phyloP scores from a whole-genome alignment of 139 green algal genomes.

The Chlamydomonas schloesseri region DNA sequence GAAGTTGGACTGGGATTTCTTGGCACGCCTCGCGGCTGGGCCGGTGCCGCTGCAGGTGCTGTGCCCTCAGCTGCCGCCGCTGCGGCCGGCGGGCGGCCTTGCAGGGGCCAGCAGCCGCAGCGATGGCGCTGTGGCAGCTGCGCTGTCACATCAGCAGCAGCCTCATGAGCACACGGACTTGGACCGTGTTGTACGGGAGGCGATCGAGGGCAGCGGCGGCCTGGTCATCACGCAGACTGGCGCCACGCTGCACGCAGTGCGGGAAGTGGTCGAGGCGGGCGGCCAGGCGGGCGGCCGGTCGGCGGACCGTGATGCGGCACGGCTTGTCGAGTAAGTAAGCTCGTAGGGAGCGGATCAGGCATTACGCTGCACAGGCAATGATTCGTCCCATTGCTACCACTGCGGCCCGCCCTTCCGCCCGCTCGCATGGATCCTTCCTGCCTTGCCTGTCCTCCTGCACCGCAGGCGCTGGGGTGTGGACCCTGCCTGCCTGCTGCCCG shows the following conservation, averaged over 20 bases:
- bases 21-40: not conserved
- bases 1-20: not conserved
- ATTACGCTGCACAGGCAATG: too few species aligned
- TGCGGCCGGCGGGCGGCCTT: not conserved
- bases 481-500: not conserved
- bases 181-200: not conserved
- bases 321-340: not conserved
- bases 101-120: not conserved
- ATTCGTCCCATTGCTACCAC: too few species aligned
- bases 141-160: too few species aligned
- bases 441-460: not conserved
- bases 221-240: not conserved
- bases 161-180: too few species aligned
- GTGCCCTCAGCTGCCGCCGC: not conserved
- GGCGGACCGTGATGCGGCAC: not conserved
- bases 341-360: too few species aligned
- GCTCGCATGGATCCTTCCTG: too few species aligned
- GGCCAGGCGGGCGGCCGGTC: not conserved
- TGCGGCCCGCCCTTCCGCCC: too few species aligned
- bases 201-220: not conserved
- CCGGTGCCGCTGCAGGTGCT: not conserved
- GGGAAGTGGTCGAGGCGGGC: not conserved
- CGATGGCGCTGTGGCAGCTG: too few species aligned
- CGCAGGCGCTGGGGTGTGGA: slow-evolving; percentile 4
- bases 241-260: not conserved